phyloP scores from a whole-genome alignment of 352 stramenopile genomes.

The Phytophthora europaea region DNA sequence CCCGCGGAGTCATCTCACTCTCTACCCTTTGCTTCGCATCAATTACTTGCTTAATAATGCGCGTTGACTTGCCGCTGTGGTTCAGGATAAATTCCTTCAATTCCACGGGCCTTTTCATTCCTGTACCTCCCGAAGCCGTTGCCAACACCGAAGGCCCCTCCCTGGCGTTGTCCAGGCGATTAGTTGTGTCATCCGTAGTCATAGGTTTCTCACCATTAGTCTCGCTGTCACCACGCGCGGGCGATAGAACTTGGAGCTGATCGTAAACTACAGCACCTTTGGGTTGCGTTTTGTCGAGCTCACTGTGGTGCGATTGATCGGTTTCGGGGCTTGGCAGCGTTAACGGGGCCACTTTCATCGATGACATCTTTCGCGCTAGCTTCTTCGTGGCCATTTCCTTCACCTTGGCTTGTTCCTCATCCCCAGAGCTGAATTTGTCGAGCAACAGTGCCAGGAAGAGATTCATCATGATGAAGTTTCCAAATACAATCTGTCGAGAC shows the following conservation, averaged over 20 bases:
- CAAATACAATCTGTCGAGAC: conserved; percentile 77
- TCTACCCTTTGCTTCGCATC: neutral
- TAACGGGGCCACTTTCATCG: conserved; percentile 56
- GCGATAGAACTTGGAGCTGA: neutral
- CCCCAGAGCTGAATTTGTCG: conserved; percentile 86
- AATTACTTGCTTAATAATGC: conserved; percentile 9
- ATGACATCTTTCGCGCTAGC: conserved; percentile 53
- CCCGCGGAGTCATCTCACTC: neutral
- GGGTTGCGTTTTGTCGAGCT: neutral
- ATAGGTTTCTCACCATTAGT: neutral
- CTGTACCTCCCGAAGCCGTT: neutral
- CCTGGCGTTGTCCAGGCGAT: neutral
- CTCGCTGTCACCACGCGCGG: neutral
- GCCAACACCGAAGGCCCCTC: neutral
- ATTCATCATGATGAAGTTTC: conserved; percentile 95
- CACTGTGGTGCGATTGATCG: neutral
- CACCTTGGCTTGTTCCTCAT: conserved; percentile 53
- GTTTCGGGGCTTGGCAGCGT: neutral
- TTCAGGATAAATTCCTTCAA: conserved; percentile 1
- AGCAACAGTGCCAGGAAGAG: conserved; percentile 95
- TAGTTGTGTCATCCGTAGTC: neutral
- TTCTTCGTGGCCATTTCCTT: conserved; percentile 54
- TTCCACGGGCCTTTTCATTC: neutral
- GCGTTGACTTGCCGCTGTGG: neutral
- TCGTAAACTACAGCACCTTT: neutral